Base-by-base conservation (phyloP, 2,329 filamentous ascomycete species). In the Trichophyton equinum region DNA sequence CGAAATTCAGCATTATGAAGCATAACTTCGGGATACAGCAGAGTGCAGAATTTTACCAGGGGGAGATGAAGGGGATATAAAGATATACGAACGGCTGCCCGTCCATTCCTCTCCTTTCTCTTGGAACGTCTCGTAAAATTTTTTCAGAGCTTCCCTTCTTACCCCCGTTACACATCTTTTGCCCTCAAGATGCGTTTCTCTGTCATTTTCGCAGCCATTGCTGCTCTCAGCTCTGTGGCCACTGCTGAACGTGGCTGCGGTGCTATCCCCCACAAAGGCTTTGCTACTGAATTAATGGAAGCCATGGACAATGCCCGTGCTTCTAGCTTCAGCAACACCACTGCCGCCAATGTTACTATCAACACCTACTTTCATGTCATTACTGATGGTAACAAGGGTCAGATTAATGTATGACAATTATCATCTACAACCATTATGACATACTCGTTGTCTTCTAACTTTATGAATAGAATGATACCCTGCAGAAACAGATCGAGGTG, bases 361-460 rank as follows among this genome's bases (percentile, higher is more conserved):
- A 69, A 75, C 30, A 68, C 74, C 27, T 74, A 77, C 67, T 76
- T 78, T 66, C 78, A 79, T 67, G 72, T 79, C 59, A 69, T 79
- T 47, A 75, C 69, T 11, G 62, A 63, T 4, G 70, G 70, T 58
- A 71, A 70, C 11, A 53, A 30, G 22, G 69, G 66, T 42, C 68
- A 68, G 58, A 71, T 78, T 65, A 75, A 73, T 13, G 62, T 61
- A 49, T 63, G 58, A 59, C 53, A 51, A 13, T 22, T 27, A 40
- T 60, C 18, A 63, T 62, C 57, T 25, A 65, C n/a, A n/a, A 15
- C 6, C 22, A 30, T 33, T 53, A 13, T 13, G 25, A 13, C 49
- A 44, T 40, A 20, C 38, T 18, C 6, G 27, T 33, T 47, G 6
- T 27, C 22, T 60, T 11, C 57, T 57, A 53, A 60, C 30, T 2